Evolutionary conservation across 1,284 basidiomycete species (phyloP).

Genomic region (Cryptococcus sp.): DNA sequence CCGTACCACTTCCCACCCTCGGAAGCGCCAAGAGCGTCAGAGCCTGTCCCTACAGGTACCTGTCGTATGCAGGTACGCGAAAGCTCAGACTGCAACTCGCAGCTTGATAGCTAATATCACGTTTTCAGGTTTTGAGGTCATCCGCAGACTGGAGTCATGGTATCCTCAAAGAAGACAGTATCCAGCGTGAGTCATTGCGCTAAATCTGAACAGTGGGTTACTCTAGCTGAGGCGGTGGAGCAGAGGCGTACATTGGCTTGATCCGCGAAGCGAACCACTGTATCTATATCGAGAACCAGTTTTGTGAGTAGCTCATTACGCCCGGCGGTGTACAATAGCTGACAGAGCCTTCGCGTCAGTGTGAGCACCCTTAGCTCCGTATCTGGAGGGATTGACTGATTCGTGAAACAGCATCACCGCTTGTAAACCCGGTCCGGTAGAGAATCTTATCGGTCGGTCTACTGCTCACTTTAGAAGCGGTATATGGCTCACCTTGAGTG

Average conservation of each 20-base stretch:
- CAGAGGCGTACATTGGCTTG: conserved; percentile 68
- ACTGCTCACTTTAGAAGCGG: too few relatives aligned
- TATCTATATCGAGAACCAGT: conserved; percentile 94
- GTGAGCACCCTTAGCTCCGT: conserved; percentile 16
- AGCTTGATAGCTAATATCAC: conserved; percentile 44
- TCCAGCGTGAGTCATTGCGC: conserved; percentile 69
- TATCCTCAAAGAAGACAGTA: conserved; percentile 77
- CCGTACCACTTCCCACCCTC: conserved; percentile 53
- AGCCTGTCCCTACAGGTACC: conserved; percentile 45
- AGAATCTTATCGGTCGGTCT: conserved; percentile 69
- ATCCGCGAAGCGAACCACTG: conserved; percentile 81
- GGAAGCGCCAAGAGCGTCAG: conserved; percentile 39
- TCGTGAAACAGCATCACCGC: conserved; percentile 67
- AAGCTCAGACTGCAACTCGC: conserved; percentile 53
- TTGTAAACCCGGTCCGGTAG: conserved; percentile 64
- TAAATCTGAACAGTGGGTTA: conserved; percentile 5
- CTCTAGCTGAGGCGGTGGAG: conserved; percentile 6
- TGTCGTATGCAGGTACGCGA: conserved; percentile 41
- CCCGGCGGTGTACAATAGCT: neutral
- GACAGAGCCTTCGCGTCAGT: conserved; percentile 9
- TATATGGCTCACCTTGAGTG: neutral
- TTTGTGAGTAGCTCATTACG: conserved; percentile 64
- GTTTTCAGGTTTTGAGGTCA: conserved; percentile 62
- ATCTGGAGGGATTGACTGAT: neutral
- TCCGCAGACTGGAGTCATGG: conserved; percentile 91